phyloP scores from a whole-genome alignment of 2,329 filamentous ascomycete species.

The Geosmithia putterillii region DNA sequence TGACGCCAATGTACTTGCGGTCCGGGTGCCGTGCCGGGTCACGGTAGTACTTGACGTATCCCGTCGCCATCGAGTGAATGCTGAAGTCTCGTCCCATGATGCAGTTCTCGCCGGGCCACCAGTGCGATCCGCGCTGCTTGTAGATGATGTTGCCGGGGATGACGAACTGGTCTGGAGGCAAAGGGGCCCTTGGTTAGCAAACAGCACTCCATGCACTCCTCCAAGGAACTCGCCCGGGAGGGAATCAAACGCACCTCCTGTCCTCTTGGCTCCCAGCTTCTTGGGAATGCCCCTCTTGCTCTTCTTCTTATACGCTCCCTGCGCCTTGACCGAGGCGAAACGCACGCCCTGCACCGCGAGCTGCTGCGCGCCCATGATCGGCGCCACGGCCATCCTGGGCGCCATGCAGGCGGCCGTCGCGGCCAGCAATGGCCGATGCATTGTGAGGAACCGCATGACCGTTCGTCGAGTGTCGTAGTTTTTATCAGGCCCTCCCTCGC shows the following conservation, averaged over 20 bases:
- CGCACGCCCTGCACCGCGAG: constrained; percentile 34
- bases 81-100: constrained; percentile 94
- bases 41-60: constrained; percentile 95
- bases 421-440: constrained; percentile 32
- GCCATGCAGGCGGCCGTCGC: constrained; percentile 9
- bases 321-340: constrained; percentile 48
- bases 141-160: constrained; percentile 96
- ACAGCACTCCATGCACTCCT: background rate
- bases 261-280: constrained; percentile 88
- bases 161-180: constrained; percentile 65
- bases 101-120: constrained; percentile 93
- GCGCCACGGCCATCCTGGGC: background rate
- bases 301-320: constrained; percentile 55
- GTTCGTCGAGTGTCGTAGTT: constrained; percentile 1
- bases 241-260: constrained; percentile 52
- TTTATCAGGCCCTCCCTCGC: background rate
- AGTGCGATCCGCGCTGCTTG: constrained; percentile 86
- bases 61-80: constrained; percentile 72
- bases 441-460: constrained; percentile 32
- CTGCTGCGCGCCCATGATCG: background rate
- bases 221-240: too few species aligned
- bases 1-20: constrained; percentile 88
- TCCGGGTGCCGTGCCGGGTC: constrained; percentile 74
- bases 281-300: constrained; percentile 54
- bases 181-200: too few species aligned